These are phyloP conservation scores for Pholiota molesta DNA, from an alignment of 768 basidiomycete genomes.

Conservation along the genomic window DNA sequence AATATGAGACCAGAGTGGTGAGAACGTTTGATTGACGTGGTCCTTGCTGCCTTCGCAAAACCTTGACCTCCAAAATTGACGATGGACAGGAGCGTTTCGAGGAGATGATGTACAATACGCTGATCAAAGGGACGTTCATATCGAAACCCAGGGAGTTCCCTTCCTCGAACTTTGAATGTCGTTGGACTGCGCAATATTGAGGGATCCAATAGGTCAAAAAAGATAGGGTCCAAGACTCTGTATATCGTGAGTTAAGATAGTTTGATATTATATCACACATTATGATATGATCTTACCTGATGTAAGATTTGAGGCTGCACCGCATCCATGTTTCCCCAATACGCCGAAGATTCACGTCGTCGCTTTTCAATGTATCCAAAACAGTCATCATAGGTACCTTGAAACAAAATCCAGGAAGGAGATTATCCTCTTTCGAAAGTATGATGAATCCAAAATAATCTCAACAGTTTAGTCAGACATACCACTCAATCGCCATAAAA, in stretches of 20 bases:
- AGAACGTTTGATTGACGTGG: constrained; percentile 64
- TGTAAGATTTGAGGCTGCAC: constrained; percentile 87
- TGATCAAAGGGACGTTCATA: constrained; percentile 85
- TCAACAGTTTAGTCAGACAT: constrained; percentile 19
- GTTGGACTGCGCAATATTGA: constrained; percentile 55
- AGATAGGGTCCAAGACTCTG: constrained; percentile 89
- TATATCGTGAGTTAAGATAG: constrained; percentile 8
- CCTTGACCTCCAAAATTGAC: constrained; percentile 90
- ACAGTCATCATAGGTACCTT: constrained; percentile 88
- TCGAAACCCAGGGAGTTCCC: constrained; percentile 63
- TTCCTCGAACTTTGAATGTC: constrained; percentile 57
- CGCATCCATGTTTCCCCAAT: constrained; percentile 98
- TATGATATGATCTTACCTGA: constrained; percentile 56
- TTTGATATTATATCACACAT: not conserved
- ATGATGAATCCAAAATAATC: constrained; percentile 7
- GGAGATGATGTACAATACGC: constrained; percentile 65
- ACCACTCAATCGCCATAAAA: constrained; percentile 91
- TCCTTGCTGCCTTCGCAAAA: constrained; percentile 74
- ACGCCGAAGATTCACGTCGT: constrained; percentile 73
- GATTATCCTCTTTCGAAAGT: constrained; percentile 65
- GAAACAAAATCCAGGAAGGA: constrained; percentile 81
- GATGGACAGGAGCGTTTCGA: constrained; percentile 78
- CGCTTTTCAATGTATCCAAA: constrained; percentile 78
- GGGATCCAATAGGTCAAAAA: constrained; percentile 78
- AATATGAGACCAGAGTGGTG: constrained; percentile 63